These are phyloP conservation scores for Hyphopichia wangnamkhiaoensis DNA, from an alignment of 1,139 yeast species.

Conservation along the genomic window DNA sequence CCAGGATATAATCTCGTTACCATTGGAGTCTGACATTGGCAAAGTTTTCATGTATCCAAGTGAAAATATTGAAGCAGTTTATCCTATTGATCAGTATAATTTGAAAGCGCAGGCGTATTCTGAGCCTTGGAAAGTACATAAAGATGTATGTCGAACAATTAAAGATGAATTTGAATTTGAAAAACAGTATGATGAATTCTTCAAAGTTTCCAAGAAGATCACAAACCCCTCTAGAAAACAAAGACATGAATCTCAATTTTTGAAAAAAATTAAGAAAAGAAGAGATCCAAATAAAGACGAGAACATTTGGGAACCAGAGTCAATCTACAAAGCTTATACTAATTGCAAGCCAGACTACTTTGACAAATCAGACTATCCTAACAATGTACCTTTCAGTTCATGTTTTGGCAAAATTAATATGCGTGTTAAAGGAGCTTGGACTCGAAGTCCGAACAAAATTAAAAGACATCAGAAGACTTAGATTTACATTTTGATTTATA, in stretches of 20 bases:
- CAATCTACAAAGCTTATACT: conserved; percentile 39
- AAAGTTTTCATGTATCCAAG: conserved; percentile 5
- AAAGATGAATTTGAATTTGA: not conserved
- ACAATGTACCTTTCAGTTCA: conserved; percentile 27
- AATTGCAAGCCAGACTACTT: conserved; percentile 24
- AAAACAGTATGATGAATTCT: not conserved
- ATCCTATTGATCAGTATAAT: not conserved
- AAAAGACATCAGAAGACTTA: no score
- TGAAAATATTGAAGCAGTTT: not conserved
- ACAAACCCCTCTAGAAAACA: not conserved
- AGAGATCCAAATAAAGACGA: conserved; percentile 19
- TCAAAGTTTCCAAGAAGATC: no score
- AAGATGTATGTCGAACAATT: not conserved
- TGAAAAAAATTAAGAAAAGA: conserved; percentile 13
- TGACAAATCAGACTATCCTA: conserved; percentile 26
- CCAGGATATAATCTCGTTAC: no score
- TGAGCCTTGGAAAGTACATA: not conserved
- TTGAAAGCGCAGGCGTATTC: not conserved
- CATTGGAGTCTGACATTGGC: not conserved
- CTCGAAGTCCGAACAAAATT: conserved; percentile 19
- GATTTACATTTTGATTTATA: no score
- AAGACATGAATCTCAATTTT: not conserved
- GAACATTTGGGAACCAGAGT: conserved; percentile 37
- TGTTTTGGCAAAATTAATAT: conserved; percentile 44
- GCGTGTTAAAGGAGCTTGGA: conserved; percentile 40